Conservation (phyloP, 2,329 filamentous ascomycete species). For the Coniochaeta ligniaria region DNA sequence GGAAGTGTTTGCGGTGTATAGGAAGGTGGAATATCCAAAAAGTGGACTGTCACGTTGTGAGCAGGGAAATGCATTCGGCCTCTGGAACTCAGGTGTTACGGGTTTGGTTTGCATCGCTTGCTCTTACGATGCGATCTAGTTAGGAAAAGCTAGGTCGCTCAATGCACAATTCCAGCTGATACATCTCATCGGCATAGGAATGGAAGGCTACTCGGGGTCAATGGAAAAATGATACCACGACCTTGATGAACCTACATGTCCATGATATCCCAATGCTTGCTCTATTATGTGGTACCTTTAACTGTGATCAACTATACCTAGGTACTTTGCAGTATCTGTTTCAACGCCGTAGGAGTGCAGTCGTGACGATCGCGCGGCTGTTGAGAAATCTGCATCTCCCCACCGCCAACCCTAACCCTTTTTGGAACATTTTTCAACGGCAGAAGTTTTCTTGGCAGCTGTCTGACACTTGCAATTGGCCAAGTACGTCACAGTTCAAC, state of each 20-base stretch:
- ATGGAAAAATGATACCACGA: conserved; percentile 4
- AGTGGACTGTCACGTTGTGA: background rate
- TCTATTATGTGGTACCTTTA: background rate
- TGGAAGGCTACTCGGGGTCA: conserved; percentile 1
- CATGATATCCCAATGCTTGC: background rate
- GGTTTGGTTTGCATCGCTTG: conserved; percentile 1
- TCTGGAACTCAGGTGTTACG: conserved; percentile 6
- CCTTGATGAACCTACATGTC: conserved; percentile 1
- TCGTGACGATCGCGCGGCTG: too few relatives aligned
- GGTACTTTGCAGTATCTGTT: too few relatives aligned
- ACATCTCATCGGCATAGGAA: background rate
- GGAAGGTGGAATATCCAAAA: conserved; percentile 1
- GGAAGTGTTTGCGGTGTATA: background rate
- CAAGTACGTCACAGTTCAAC: background rate
- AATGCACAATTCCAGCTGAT: conserved; percentile 4
- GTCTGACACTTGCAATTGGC: background rate
- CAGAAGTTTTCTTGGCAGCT: background rate
- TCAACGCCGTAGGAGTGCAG: too few relatives aligned
- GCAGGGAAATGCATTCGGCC: conserved; percentile 5
- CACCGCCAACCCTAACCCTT: background rate
- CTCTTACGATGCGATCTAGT: conserved; percentile 2
- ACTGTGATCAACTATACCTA: background rate
- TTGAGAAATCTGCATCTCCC: background rate
- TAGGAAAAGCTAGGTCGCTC: background rate
- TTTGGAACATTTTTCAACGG: background rate